A percentile compares a stretch with the other conserved stretches of the same genome.
phyloP scores from a whole-genome alignment of 441 rosid species.

The Erysimum pusillum region DNA sequence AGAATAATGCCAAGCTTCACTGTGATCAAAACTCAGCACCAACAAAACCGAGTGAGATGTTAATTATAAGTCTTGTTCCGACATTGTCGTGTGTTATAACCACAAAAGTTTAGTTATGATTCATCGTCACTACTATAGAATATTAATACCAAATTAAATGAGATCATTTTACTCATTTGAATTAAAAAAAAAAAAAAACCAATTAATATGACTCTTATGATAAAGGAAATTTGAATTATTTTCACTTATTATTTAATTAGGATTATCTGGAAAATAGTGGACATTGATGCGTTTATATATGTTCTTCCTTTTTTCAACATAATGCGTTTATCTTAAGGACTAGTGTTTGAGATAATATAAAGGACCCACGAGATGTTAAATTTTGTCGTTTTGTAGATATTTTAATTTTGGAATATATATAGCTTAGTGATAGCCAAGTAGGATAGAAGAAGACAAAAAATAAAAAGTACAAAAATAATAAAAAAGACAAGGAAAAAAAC shows the following conservation, averaged over 20 bases:
- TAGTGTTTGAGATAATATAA: slow-evolving; percentile 33
- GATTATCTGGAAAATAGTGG: background rate
- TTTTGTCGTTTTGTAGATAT: slow-evolving; percentile 41
- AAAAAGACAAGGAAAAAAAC: slow-evolving; percentile 22
- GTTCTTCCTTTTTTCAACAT: background rate
- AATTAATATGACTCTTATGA: too few species aligned
- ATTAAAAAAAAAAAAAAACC: too few species aligned
- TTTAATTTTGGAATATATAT: slow-evolving; percentile 34
- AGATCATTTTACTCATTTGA: background rate
- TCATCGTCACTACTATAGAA: background rate
- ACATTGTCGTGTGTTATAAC: slow-evolving; percentile 5
- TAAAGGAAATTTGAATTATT: too few species aligned
- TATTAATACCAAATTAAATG: background rate
- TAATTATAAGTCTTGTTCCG: slow-evolving; percentile 10
- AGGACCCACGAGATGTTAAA: slow-evolving; percentile 37
- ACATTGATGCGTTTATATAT: slow-evolving; percentile 18
- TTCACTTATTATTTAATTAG: background rate
- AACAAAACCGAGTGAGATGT: slow-evolving; percentile 11
- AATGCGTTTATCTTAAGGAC: slow-evolving; percentile 39
- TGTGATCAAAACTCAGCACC: slow-evolving; percentile 2
- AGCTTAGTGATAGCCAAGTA: slow-evolving; percentile 47
- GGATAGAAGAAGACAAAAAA: slow-evolving; percentile 40
- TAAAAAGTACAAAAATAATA: slow-evolving; percentile 23
- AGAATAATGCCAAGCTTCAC: slow-evolving; percentile 5
- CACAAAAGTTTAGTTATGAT: background rate